Base-by-base conservation (phyloP, 2,329 filamentous ascomycete genomes). In the Penicillium rolfsii region DNA sequence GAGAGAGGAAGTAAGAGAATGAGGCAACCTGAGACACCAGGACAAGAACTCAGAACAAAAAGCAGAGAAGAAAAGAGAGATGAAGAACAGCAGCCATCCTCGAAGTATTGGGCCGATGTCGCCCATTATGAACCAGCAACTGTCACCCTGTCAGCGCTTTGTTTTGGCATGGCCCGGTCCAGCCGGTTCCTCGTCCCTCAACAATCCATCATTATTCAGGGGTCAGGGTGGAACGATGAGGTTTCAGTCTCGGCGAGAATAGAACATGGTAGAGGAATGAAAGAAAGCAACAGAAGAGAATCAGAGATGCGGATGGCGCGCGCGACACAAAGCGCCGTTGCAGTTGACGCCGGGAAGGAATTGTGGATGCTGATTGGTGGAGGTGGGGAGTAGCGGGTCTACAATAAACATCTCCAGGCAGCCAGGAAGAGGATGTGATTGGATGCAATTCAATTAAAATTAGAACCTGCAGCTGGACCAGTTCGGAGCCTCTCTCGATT, bases 231-330 rank as follows among this genome's bases (percentile, higher is more conserved):
- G 43, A 55, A 65, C 60, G 11, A 41, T 22, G 22, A 12, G 19
- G 57, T 55, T 59, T 59, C 57, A 59, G 49, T 54, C 43, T 45
- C 40, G 53, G 43, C 33, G 59, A 58, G 58, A 61, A 63, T 53
- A 63, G 55, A 45, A 16, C 46, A 57, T 35, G 43, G 43, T 54
- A 40, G 19, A 38, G 50, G 33, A 33, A 36, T 40, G 14, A 55
- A 45, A 43, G 36, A 38, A 60, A 28, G 46, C 8, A 35, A 28
- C 35, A 35, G 43, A 48, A 46, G 33, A 26, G 30, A n/a, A 24
- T 9, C n/a, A 56, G 43, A 48, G 19, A 46, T 19, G 26, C 8
- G 1, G 41, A 48, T 36, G 41, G 41, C 53, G 53, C 53, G 53
- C 53, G 53, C 53, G 53, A 56, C 19, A 46, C 53, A 56, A 46